Base-by-base conservation (phyloP, 768 basidiomycete genomes). In the Hygrophoropsis aurantiaca region DNA sequence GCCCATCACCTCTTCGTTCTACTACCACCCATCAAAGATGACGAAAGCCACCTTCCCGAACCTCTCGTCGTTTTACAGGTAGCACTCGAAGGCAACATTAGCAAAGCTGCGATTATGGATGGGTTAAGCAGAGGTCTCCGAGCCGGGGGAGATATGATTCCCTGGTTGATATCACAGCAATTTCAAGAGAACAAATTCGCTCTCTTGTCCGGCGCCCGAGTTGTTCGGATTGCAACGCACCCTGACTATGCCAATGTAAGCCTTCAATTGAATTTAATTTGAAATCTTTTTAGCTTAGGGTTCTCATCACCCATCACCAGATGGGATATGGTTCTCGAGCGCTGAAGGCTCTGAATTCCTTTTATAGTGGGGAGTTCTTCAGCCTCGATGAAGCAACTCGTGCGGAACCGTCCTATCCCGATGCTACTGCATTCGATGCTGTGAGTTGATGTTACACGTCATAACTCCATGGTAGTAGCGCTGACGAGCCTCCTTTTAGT, bases 291-390 rank as follows among this genome's bases (percentile, higher is more conserved):
- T 13, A 13, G 15, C 15, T 16, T 21, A 15, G n/a, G 20, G 34
- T 13, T n/a, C 5, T 11, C 15, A 21, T 39, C 23, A 47, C 27
- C 2, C 9, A 7, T 4, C 8, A 45, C 13, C 57, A 95, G 91
- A 98, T 97, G 94, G 95, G 97, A 10, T 98, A 98, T 60, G 97
- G 97, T 5, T 83, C 88, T 16, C 79, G 93, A 33, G 91, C 97
- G 2, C 68, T 99, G 41, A 79, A 94, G 52, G 83, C 85, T 0
- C 74, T 99, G 41, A 91, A 93, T 58, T 76, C 86, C 11, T 98
- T 92, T 69, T 98, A 93, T 68, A 87, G 85, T 51, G 97, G 95
- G 16, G 93, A 98, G 65, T 84, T 90, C 59, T 86, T 91, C 69
- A 90, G 85, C 57, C 64, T 97, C 16, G 84, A 92, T 56, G 97